phyloP scores from a whole-genome alignment of 371 early-diverging fungal species.

The Vittaforma corneae region DNA sequence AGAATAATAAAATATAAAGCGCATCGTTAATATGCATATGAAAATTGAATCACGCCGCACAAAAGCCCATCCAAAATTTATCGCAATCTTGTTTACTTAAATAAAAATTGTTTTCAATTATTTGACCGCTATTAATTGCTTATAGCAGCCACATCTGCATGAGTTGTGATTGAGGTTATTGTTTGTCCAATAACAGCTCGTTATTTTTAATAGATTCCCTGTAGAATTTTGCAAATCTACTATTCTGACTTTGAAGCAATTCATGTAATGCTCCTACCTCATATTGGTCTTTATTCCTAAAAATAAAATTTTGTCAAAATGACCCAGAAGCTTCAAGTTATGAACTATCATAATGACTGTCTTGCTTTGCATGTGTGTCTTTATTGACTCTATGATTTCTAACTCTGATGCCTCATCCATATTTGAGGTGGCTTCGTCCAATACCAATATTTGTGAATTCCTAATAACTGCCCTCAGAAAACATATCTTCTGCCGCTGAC shows the following conservation, averaged over 20 bases:
- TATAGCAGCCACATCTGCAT: too few relatives aligned
- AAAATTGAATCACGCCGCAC: too few relatives aligned
- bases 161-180: too few relatives aligned
- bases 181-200: too few relatives aligned
- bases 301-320: constrained; percentile 60
- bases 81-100: too few relatives aligned
- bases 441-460: constrained; percentile 59
- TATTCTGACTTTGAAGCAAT: constrained; percentile 4
- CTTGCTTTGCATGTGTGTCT: constrained; percentile 63
- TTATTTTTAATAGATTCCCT: background rate
- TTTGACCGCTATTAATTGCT: too few relatives aligned
- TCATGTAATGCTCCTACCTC: background rate
- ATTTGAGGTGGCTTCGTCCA: constrained; percentile 61
- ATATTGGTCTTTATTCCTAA: constrained; percentile 56
- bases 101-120: too few relatives aligned
- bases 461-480: constrained; percentile 61
- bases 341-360: constrained; percentile 80
- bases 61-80: too few relatives aligned
- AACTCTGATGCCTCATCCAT: constrained; percentile 69
- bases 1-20: too few relatives aligned
- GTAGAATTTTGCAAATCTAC: constrained; percentile 9
- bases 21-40: too few relatives aligned
- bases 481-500: constrained; percentile 66
- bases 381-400: constrained; percentile 72
- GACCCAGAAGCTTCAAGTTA: constrained; percentile 66